Base-by-base conservation (phyloP, 306 rosid species). In the Ochetophila trinervis region DNA sequence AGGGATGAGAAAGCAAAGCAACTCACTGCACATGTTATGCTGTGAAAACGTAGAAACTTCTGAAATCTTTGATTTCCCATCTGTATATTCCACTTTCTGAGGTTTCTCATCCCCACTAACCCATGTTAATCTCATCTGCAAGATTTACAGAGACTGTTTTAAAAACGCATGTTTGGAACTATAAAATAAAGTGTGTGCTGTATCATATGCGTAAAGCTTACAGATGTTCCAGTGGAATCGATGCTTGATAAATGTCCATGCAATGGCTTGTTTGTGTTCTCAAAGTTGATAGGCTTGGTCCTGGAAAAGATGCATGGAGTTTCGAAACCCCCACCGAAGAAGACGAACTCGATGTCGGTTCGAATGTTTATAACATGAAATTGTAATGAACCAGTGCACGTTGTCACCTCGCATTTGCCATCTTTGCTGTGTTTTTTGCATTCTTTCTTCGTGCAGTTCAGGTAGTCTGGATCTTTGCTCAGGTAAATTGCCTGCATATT, bases 61-160 rank as follows among this genome's bases (percentile, higher is more conserved):
- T 62, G 98, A 92, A 5, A 82, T 65, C 58, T 65, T 75, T 36
- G 72, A 67, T 77, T 69, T 77, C 18, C 98, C 85, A 66, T 60
- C 50, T 16, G 62, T 84, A 70, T 87, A 92, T 60, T 85, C 89
- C 13, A 85, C 75, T 82, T 77, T 78, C 48, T 92, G 98, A 70
- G 93, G 82, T 42, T 75, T 21, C 23, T 65, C 53, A 69, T 85
- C 88, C 37, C 96, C 98, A 78, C 98, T 92, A 50, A 92, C 88
- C 98, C 98, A 92, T 62, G 91, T 87, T 73, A 87, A 52, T 76
- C 80, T 84, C 96, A 89, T 87, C 98, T 91, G 75, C 67, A 76
- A 2, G 20, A 60, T 6, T 24, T 60, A 22, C 2, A 45, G 4
- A 62, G 2, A 18, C 10, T 20, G 8, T 44, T 12, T 6, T 15